Evolutionary conservation across 2,329 filamentous ascomycete genomes (phyloP).

Genomic region (Zymoseptoria crescenta): DNA sequence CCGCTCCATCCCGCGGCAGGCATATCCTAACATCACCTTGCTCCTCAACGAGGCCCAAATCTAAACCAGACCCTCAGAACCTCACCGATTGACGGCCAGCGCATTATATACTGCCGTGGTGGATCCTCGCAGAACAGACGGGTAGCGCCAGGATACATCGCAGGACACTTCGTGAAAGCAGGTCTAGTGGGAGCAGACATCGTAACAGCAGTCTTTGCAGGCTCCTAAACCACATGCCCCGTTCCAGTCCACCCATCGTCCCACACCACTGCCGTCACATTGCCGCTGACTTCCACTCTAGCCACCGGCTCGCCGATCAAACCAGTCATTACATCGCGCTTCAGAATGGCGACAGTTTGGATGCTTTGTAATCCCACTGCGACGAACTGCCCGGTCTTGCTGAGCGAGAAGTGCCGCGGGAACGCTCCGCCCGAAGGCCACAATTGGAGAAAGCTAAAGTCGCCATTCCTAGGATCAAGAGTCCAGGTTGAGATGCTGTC

Average conservation of each 20-base stretch:
- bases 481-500: conserved; percentile 59
- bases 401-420: conserved; percentile 62
- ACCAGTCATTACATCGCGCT: conserved; percentile 53
- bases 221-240: not conserved
- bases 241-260: conserved; percentile 9
- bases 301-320: conserved; percentile 45
- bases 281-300: conserved; percentile 22
- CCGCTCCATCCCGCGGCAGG: not conserved
- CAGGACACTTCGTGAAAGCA: conserved; percentile 9
- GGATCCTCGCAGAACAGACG: too few species aligned
- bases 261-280: conserved; percentile 33
- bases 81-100: not conserved
- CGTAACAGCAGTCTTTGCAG: not conserved
- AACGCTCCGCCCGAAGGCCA: conserved; percentile 56
- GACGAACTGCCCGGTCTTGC: conserved; percentile 54
- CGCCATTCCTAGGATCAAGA: conserved; percentile 49
- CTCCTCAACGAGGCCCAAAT: not conserved
- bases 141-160: too few species aligned
- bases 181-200: conserved; percentile 9
- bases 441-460: conserved; percentile 47
- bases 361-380: conserved; percentile 59
- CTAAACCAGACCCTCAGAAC: not conserved
- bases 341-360: conserved; percentile 53
- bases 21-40: not conserved
- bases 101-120: too few species aligned